Conservation (phyloP, 495 filamentous ascomycete species). For the Emericellopsis terricola region DNA sequence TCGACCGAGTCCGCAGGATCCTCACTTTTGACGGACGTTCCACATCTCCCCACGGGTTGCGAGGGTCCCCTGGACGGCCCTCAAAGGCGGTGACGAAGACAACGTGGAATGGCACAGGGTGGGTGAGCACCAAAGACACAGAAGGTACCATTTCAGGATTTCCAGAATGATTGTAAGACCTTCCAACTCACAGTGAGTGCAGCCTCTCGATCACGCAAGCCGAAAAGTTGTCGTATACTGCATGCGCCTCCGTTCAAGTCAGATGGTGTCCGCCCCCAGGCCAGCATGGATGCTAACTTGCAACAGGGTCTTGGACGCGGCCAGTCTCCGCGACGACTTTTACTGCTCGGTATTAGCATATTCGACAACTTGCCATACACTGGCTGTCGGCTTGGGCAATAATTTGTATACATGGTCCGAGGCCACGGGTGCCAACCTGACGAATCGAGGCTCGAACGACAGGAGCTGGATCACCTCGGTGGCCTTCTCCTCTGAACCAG, state of each 20-base stretch:
- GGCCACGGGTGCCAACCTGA: constrained; percentile 24
- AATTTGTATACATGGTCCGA: constrained; percentile 87
- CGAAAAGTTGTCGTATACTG: too few relatives aligned
- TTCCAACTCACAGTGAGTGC: not conserved
- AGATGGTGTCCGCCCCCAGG: not conserved
- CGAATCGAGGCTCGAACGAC: constrained; percentile 20
- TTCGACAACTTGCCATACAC: constrained; percentile 46
- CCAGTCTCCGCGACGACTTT: constrained; percentile 77
- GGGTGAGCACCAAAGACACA: constrained; percentile 30
- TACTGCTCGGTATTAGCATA: constrained; percentile 90
- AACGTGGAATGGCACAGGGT: constrained; percentile 40
- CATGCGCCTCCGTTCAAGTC: too few relatives aligned
- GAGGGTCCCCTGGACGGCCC: too few relatives aligned
- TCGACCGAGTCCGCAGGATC: constrained; percentile 48
- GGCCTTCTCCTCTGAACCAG: constrained; percentile 69
- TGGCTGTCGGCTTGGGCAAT: constrained; percentile 70
- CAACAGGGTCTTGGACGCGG: constrained; percentile 63
- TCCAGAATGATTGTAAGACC: too few relatives aligned
- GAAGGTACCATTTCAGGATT: constrained; percentile 28
- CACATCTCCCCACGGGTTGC: not conserved
- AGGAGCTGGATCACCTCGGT: constrained; percentile 50
- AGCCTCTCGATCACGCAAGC: too few relatives aligned
- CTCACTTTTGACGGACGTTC: constrained; percentile 25
- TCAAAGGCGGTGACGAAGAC: too few relatives aligned
- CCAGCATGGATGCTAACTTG: not conserved